Evolutionary conservation across 306 rosid genomes (phyloP).

Genomic region (Lathyrus sativus): DNA sequence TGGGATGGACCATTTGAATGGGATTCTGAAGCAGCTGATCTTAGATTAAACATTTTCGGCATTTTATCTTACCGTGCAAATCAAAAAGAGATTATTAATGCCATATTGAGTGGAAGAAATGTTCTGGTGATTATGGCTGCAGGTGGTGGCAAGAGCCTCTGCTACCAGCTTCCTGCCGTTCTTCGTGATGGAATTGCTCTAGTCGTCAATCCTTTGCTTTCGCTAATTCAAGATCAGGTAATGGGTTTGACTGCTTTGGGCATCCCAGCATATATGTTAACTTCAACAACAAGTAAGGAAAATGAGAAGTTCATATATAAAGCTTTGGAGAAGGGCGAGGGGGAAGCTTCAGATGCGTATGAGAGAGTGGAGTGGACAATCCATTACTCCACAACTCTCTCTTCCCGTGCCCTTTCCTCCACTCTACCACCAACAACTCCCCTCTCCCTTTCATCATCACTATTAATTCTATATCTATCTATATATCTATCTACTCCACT

Average conservation of each 20-base stretch:
- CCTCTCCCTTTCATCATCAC: not conserved
- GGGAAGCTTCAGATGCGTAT: slow-evolving; percentile 23
- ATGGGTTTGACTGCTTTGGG: slow-evolving; percentile 94
- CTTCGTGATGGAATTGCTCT: no score
- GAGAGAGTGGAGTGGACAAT: not conserved
- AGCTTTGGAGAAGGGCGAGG: slow-evolving; percentile 91
- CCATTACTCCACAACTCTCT: not conserved
- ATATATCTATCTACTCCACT: not conserved
- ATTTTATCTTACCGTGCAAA: no score
- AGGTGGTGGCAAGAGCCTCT: no score
- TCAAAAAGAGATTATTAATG: no score
- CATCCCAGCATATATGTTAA: slow-evolving; percentile 80
- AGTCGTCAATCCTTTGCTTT: no score
- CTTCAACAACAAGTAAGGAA: slow-evolving; percentile 80
- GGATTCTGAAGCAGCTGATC: no score
- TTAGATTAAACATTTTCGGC: no score
- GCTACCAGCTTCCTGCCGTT: no score
- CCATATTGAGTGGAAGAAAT: no score
- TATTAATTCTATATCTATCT: not conserved
- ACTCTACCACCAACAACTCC: slow-evolving; percentile 16
- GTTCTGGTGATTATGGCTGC: no score
- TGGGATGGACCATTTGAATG: no score
- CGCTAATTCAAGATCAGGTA: no score
- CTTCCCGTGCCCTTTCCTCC: slow-evolving; percentile 24
- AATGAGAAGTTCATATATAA: slow-evolving; percentile 79